Evolutionary conservation across 2,329 filamentous ascomycete species (phyloP), one percentile per base, ranked within the genome.

Genomic region (Alternaria triticina): DNA sequence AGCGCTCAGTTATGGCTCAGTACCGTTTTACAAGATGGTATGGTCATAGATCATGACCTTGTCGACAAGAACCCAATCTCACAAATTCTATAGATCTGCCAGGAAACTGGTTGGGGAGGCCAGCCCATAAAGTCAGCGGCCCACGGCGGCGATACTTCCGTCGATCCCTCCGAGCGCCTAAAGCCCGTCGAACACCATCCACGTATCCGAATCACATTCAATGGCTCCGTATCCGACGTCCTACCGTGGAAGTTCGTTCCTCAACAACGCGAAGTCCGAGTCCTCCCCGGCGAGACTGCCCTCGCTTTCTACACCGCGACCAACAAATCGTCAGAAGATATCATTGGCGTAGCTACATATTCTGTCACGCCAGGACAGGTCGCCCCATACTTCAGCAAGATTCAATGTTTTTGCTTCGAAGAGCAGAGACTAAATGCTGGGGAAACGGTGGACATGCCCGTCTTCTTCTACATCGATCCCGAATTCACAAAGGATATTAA

Each of bases 321-420:
- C 59, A 99, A 99, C 83, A 90, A 89, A 69, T 93, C 92, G 64
- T 88, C 92, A 67, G 88, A 91, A 68, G 96, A 99, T 83, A 98
- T 99, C 73, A 98, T 99, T 75, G 96, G 96, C 51, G 94, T 99
- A 46, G 96, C 96, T 11, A 99, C 96, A 8, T 99, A 99, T 82
- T 97, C 93, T 76, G 96, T 99, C 28, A 97, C 95, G 3, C 96
- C 96, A 0, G 96, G 89, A 4, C 96, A 99, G 82, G 94, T 97
- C 47, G 95, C 96, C 46, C 94, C 93, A 1, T 99, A 99, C 80
- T 99, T 99, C 78, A 96, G 92, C 87, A 99, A 99, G 87, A 99
- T 99, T 49, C 96, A 99, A 82, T 99, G 96, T 78, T 99, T 99
- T 82, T 99, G 96, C 81, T 99, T 99, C 75, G 96, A 99, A 83